These are phyloP conservation scores for Endocarpon pusillum DNA, from an alignment of 495 filamentous ascomycete species.

Conservation along the genomic window DNA sequence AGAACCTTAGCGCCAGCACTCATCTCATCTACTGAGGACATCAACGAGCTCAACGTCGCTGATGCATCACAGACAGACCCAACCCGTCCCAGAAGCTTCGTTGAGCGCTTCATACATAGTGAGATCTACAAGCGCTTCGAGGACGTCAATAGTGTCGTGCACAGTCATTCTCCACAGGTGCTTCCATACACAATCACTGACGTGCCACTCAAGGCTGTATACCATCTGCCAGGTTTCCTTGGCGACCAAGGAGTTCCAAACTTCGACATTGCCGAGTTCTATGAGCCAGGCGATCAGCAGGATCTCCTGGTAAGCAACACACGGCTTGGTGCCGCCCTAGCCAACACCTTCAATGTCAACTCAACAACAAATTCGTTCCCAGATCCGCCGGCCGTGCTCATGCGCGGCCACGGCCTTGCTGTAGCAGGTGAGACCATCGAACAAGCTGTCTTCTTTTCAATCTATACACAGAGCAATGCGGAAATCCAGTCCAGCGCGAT, in stretches of 20 bases:
- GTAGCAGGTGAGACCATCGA: conserved; percentile 20
- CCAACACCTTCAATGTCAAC: conserved; percentile 5
- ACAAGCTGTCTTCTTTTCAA: conserved; percentile 21
- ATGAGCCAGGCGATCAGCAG: conserved; percentile 8
- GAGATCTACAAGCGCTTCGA: conserved; percentile 29
- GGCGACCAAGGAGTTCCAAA: conserved; percentile 19
- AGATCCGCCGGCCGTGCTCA: conserved; percentile 23
- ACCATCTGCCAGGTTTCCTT: conserved; percentile 34
- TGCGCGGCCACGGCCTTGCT: conserved; percentile 33
- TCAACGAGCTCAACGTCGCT: conserved; percentile 25
- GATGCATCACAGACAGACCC: conserved; percentile 23
- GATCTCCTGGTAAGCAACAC: conserved; percentile 27
- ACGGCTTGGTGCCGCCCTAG: conserved; percentile 17
- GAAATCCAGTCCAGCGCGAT: conserved; percentile 20
- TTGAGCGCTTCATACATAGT: conserved; percentile 34
- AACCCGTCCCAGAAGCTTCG: conserved; percentile 16
- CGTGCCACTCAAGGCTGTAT: conserved; percentile 21
- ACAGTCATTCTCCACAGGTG: conserved; percentile 29
- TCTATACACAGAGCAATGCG: conserved; percentile 31
- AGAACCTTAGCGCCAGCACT: conserved; percentile 26
- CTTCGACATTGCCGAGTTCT: conserved; percentile 18
- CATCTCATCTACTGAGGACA: conserved; percentile 22
- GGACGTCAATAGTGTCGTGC: conserved; percentile 25
- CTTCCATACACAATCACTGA: conserved; percentile 24
- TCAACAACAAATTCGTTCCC: conserved; percentile 8